Evolutionary conservation across 1,284 basidiomycete species (phyloP).

Genomic region (Moesziomyces parantarcticus): DNA sequence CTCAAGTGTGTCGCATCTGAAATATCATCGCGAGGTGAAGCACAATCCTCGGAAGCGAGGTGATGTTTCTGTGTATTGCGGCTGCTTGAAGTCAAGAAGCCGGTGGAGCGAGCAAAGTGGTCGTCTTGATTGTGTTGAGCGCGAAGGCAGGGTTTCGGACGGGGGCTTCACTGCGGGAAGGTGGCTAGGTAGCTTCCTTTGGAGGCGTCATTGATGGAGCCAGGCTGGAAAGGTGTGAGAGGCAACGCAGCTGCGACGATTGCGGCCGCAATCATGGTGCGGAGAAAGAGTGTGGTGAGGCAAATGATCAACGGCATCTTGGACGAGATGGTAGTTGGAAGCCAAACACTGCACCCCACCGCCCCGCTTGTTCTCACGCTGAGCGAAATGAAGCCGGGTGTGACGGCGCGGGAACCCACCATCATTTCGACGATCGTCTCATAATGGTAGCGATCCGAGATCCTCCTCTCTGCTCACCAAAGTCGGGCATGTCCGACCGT

Average conservation of each 20-base stretch:
- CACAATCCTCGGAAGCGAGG: too few relatives aligned
- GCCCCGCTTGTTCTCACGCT: too few relatives aligned
- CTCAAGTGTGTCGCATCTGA: too few relatives aligned
- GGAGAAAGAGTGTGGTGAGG: neutral
- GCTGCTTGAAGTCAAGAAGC: too few relatives aligned
- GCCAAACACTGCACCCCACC: neutral
- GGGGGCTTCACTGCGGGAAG: neutral
- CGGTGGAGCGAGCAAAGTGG: neutral
- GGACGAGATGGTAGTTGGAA: neutral
- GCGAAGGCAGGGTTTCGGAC: neutral
- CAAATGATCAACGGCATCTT: neutral
- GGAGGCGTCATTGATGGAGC: conserved; percentile 18
- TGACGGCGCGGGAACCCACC: too few relatives aligned
- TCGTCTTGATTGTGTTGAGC: neutral
- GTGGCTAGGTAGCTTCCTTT: conserved; percentile 34
- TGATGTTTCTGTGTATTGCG: too few relatives aligned
- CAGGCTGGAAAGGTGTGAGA: conserved; percentile 19
- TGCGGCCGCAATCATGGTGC: neutral
- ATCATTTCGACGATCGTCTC: too few relatives aligned
- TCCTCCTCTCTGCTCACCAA: too few relatives aligned
- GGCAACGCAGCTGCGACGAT: conserved; percentile 15
- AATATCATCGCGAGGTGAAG: too few relatives aligned
- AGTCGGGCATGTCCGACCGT: too few relatives aligned
- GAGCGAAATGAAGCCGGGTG: neutral
- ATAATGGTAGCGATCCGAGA: too few relatives aligned